Base-by-base conservation (phyloP, 164 flowering plant species). In the Chloranthus sessilifolius region DNA sequence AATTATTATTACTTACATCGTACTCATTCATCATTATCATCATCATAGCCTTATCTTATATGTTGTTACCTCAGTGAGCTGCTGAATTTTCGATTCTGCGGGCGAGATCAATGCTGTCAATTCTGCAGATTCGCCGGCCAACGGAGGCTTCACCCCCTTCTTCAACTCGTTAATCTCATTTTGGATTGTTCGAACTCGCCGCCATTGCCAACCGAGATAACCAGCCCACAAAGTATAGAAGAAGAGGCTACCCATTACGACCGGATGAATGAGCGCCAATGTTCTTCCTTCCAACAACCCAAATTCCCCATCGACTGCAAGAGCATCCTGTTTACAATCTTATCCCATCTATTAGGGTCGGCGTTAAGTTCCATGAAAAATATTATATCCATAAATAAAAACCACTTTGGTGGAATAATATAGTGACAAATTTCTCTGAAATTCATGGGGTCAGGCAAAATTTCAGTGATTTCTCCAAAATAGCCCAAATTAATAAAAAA, bases 141-240 rank as follows among this genome's bases (percentile, higher is more conserved):
- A 62, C 19, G 72, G 65, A 34, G 91, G 85, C 70, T 80, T 77
- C 15, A 85, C 74, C 50, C 81, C 78, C 72, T 85, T 91, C 81
- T 85, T 88, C 35, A 91, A 81, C 74, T 83, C 90, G 56, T 66
- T 82, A 49, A 91, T 80, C 71, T 91, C 95, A 50, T 70, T 70
- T 67, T 85, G 98, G 9, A 72, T 64, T 0, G 98, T 88, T 58
- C 98, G 53, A 2, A 85, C 88, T n/a, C 96, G 62, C 50, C 96
- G 65, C 98, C 98, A 91, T 58, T 91, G 96, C 98, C 98, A 91
- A 1, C 98, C 98, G 41, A 91, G 59, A 63, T 83, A 88, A 3
- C 96, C 96, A 22, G 90, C 81, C 74, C 79, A 88, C 59, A 91
- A 50, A 2, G 96, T 91, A 65, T 81, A 81, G n/a, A 73, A 28